Evolutionary conservation across 768 basidiomycete species (phyloP), one percentile per base, ranked within the genome.

Genomic region (Russula brevipes): DNA sequence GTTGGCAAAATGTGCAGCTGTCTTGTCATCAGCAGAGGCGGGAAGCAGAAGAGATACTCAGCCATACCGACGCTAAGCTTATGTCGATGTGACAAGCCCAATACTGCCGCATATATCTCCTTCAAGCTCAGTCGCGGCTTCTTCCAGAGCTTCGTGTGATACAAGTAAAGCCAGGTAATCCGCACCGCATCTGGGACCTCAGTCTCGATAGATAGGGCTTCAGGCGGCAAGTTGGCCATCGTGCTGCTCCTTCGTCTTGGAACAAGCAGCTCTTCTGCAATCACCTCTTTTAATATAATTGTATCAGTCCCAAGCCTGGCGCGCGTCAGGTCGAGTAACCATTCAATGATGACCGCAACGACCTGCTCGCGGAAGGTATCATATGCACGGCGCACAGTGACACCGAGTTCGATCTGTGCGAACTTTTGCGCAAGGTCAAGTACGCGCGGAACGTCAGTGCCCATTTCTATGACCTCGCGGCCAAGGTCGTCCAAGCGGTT

Each of bases 321-420:
- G 33, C 86, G 80, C n/a, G 86, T 88, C 57, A 93, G 78, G 73
- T 93, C 90, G 63, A 89, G 75, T 46, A 94, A 77, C 91, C 89
- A 90, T 72, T 93, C 89, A 64, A 95, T 88, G 63, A 97, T 83
- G 47, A 92, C 88, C 1, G 83, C 84, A 7, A 83, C 85, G 42
- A 93, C 81, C 72, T 94, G 87, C 71, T 98, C 96, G 66, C 88
- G 82, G 71, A 94, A 97, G 0, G 89, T 90, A 70, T 96, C 93
- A 70, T 87, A 86, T 6, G 91, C 88, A 46, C 89, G 81, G 4
- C 94, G 85, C 57, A 98, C 85, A 4, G 91, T 94, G 44, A 97
- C 90, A 14, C 89, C 93, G 2, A 98, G 78, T 68, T 98, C 96
- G 62, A 98, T 94, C 70, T 93, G 88, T 6, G 85, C 77, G 64